Percentiles rank a stretch among this genome's conserved stretches.
Conservation (phyloP, 208 protist species). For the Leishmania guyanensis region DNA sequence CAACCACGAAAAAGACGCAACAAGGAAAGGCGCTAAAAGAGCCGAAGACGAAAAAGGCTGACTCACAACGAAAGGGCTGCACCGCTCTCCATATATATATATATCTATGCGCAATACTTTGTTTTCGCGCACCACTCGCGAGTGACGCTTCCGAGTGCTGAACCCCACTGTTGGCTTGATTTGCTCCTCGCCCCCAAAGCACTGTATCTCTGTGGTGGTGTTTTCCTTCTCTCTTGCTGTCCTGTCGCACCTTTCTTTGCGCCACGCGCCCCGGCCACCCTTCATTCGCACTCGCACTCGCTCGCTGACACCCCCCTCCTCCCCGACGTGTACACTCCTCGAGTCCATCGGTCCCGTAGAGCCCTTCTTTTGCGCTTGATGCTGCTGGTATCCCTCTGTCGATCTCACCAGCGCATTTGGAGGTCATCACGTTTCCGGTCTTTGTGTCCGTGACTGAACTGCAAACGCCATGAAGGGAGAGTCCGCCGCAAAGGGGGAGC, state of each 20-base stretch:
- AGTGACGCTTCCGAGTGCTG: too few relatives aligned
- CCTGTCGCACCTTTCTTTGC: not conserved
- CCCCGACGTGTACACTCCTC: not conserved
- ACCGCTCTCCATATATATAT: too few relatives aligned
- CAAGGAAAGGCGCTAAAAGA: too few relatives aligned
- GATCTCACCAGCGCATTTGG: not conserved
- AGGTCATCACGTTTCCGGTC: not conserved
- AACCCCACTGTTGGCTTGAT: too few relatives aligned
- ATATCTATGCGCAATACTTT: too few relatives aligned
- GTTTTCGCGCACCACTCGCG: too few relatives aligned
- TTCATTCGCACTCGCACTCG: not conserved
- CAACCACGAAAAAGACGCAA: not conserved
- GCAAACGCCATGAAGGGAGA: not conserved
- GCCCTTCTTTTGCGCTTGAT: not conserved
- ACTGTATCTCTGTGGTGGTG: too few relatives aligned
- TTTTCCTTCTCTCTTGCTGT: not conserved
- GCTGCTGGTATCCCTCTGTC: not conserved
- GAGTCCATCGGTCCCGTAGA: not conserved
- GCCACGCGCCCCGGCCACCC: too few relatives aligned
- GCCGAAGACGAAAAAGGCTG: too few relatives aligned
- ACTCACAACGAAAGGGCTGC: too few relatives aligned
- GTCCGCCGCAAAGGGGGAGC: not conserved
- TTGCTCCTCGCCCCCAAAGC: too few relatives aligned
- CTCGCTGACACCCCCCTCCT: not conserved
- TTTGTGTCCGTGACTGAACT: not conserved